Conservation (phyloP, 2,329 filamentous ascomycete genomes). For the Coniella lustricola region DNA sequence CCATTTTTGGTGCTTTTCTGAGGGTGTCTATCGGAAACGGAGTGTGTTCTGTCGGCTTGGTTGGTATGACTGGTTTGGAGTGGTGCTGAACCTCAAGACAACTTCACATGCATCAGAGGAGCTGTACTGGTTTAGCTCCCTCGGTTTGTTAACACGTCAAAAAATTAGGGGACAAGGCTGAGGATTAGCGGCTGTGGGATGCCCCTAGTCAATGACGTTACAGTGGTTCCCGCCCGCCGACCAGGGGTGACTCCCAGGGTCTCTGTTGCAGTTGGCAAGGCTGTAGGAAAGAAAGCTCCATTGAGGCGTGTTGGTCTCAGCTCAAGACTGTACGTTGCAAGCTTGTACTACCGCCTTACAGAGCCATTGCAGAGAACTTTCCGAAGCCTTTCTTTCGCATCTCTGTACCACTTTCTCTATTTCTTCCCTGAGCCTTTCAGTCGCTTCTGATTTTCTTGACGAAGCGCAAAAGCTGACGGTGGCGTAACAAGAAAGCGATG, state of each 20-base stretch:
- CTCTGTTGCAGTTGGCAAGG: too few species aligned
- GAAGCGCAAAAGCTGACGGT: background rate
- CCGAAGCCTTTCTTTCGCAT: too few species aligned
- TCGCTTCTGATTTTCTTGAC: too few species aligned
- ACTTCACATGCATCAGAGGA: background rate
- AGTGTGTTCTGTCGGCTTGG: background rate
- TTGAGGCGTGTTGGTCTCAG: background rate
- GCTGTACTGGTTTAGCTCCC: too few species aligned
- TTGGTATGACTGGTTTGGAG: too few species aligned
- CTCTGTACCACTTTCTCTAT: too few species aligned
- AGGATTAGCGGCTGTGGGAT: background rate
- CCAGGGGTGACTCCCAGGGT: too few species aligned
- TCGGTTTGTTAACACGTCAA: background rate
- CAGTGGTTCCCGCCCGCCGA: background rate
- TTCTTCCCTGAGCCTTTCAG: too few species aligned
- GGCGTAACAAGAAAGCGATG: background rate
- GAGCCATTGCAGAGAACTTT: too few species aligned
- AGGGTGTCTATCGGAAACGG: background rate
- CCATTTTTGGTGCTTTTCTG: constrained; percentile 43
- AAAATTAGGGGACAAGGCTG: constrained; percentile 6
- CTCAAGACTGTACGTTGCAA: too few species aligned
- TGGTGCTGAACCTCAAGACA: too few species aligned
- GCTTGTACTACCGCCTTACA: too few species aligned
- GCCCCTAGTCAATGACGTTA: constrained; percentile 4
- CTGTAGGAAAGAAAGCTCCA: background rate